A percentile compares a stretch with the other conserved stretches of the same genome.
phyloP scores from a whole-genome alignment of 306 rosid species.

The Hippophae rhamnoides region DNA sequence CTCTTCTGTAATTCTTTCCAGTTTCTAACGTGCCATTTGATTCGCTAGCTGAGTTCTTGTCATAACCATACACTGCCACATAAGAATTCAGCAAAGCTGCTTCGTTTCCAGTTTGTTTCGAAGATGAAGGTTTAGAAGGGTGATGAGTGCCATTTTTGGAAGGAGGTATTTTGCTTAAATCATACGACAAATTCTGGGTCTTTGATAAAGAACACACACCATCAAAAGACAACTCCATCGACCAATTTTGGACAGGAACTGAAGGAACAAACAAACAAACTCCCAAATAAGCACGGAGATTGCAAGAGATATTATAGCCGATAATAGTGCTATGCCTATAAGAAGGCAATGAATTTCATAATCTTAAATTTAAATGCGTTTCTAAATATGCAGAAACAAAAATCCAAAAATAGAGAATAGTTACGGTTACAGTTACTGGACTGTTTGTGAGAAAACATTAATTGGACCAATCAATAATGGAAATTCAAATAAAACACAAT shows the following conservation, averaged over 20 bases:
- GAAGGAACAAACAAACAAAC: conserved; percentile 21
- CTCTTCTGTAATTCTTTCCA: too few relatives aligned
- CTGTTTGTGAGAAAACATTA: conserved; percentile 17
- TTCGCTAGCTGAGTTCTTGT: too few relatives aligned
- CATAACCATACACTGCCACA: too few relatives aligned
- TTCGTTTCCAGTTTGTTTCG: too few relatives aligned
- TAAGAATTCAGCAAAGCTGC: too few relatives aligned
- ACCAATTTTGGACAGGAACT: conserved; percentile 15
- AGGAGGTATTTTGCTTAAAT: too few relatives aligned
- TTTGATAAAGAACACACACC: conserved; percentile 39
- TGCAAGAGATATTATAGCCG: conserved; percentile 15
- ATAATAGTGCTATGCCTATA: neutral
- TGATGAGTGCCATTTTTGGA: too few relatives aligned
- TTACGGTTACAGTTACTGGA: neutral
- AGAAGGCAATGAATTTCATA: conserved; percentile 27
- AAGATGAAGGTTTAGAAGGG: too few relatives aligned
- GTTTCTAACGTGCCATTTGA: too few relatives aligned
- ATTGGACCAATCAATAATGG: conserved; percentile 20
- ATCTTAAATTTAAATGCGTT: conserved; percentile 17
- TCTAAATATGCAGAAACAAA: neutral
- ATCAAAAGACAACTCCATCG: conserved; percentile 51
- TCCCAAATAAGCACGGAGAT: conserved; percentile 31
- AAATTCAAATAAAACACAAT: conserved; percentile 25
- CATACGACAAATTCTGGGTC: conserved; percentile 31
- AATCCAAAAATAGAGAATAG: neutral